These are phyloP conservation scores for Diaporthe sp. DNA, from an alignment of 2,329 filamentous ascomycete species.

Conservation along the genomic window DNA sequence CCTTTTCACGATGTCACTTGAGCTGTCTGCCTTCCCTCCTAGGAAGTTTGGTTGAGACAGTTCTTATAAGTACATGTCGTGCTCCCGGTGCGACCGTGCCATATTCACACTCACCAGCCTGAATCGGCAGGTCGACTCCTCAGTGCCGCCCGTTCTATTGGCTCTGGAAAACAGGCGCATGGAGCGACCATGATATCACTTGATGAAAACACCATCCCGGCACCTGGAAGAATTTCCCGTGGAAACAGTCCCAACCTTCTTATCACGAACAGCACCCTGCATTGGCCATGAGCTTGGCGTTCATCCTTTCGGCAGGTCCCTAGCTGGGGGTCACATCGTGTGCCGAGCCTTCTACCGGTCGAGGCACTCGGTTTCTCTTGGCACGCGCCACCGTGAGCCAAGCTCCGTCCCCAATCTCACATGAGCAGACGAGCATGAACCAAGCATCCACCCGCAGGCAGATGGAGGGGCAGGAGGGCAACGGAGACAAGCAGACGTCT, in stretches of 20 bases:
- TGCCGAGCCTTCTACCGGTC: conserved; percentile 20
- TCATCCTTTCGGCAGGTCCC: conserved; percentile 31
- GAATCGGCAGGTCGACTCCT: conserved; percentile 17
- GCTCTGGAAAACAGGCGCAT: not conserved
- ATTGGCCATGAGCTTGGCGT: not conserved
- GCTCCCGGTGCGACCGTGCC: conserved; percentile 7
- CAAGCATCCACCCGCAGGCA: not conserved
- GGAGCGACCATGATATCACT: conserved; percentile 1
- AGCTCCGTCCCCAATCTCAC: not conserved
- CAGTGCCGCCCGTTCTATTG: not conserved
- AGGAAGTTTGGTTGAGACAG: conserved; percentile 4
- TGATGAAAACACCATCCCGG: conserved; percentile 25
- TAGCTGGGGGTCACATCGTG: conserved; percentile 22
- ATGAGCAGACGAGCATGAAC: not conserved
- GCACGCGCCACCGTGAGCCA: conserved; percentile 11
- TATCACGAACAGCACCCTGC: conserved; percentile 21
- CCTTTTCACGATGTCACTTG: not conserved
- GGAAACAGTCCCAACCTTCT: conserved; percentile 13
- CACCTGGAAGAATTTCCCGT: conserved; percentile 11
- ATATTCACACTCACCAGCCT: not conserved
- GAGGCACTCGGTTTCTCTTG: conserved; percentile 2
- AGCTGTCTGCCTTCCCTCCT: conserved; percentile 13
- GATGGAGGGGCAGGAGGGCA: not conserved
- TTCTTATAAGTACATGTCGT: not conserved
- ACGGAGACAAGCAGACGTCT: not conserved